These are phyloP conservation scores for Ensete ventricosum DNA, from an alignment of 176 grass and related monocot genomes.

Conservation along the genomic window DNA sequence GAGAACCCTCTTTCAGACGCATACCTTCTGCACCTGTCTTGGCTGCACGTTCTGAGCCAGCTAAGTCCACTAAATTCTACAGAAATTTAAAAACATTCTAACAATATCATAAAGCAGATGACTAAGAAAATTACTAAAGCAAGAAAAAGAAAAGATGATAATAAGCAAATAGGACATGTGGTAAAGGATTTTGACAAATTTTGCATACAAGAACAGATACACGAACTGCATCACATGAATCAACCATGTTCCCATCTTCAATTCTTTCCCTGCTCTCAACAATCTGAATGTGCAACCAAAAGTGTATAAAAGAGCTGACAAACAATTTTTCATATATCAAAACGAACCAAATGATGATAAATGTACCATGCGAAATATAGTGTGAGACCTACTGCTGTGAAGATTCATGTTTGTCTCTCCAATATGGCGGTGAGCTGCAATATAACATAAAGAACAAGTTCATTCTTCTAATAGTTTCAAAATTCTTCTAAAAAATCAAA, in stretches of 20 bases:
- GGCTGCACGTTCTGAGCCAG: slow-evolving; percentile 89
- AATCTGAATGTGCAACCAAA: slow-evolving; percentile 41
- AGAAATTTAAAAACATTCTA: slow-evolving; percentile 2
- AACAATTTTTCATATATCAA: background rate
- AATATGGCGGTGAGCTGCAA: slow-evolving; percentile 82
- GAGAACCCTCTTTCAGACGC: slow-evolving; percentile 92
- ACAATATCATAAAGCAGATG: slow-evolving; percentile 6
- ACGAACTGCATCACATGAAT: slow-evolving; percentile 81
- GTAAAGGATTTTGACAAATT: background rate
- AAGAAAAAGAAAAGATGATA: slow-evolving; percentile 5
- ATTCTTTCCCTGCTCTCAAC: slow-evolving; percentile 75
- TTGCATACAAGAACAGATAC: slow-evolving; percentile 73
- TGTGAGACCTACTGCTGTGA: slow-evolving; percentile 91
- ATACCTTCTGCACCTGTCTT: slow-evolving; percentile 93
- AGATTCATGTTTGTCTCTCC: slow-evolving; percentile 99
- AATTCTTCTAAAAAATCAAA: slow-evolving; percentile 1
- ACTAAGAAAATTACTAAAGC: background rate
- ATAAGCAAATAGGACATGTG: background rate
- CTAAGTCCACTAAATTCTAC: slow-evolving; percentile 95
- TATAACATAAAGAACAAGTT: slow-evolving; percentile 15
- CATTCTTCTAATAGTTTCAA: too few species aligned
- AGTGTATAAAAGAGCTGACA: slow-evolving; percentile 4
- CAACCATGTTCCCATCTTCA: slow-evolving; percentile 43
- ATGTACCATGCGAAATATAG: slow-evolving; percentile 90
- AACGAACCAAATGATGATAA: slow-evolving; percentile 1